Evolutionary conservation across 768 basidiomycete species (phyloP), one percentile per base, ranked within the genome.

Genomic region (Cubamyces lactineus): DNA sequence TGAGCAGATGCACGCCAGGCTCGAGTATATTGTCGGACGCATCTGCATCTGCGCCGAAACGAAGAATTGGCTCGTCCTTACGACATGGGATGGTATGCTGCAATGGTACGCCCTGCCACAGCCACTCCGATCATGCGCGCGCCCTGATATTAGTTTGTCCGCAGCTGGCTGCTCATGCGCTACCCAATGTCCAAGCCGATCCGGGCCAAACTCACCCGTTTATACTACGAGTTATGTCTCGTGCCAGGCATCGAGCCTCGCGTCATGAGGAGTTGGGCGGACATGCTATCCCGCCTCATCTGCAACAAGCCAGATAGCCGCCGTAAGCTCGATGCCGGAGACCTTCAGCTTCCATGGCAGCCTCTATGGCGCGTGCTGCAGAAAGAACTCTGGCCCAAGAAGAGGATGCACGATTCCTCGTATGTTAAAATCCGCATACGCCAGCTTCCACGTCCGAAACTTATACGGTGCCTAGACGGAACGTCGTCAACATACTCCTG

Each of bases 161-260:
- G 30, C 64, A 93, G 91, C 73, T 94, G 92, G 91, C 72, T 93
- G 50, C 77, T 88, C 66, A 85, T 93, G 86, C 85, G 86, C 42
- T 94, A 93, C 73, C 92, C 91, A 3, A 82, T 94, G 67, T 74
- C 82, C 46, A 89, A 83, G 60, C 68, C 84, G 34, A 85, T 84
- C 48, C 88, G 92, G 17, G 86, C 87, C 21, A 87, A 85, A 71
- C 84, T 94, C 55, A 89, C 86, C 15, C 81, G 80, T 40, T 75
- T 94, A 50, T 92, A 92, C 74, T 93, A 89, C 68, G 89, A 93
- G 69, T 75, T 94, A n/a, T 85, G 83, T 71, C 75, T 91, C 38
- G 71, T 91, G 8, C 92, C 91, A 47, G 91, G 91, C 51, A 77
- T 92, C 54, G 91, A 94, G 55, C 80, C 86, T 11, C 85, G 87